Base-by-base conservation (phyloP, 2,329 filamentous ascomycete species). In the Diaporthe humulicola region DNA sequence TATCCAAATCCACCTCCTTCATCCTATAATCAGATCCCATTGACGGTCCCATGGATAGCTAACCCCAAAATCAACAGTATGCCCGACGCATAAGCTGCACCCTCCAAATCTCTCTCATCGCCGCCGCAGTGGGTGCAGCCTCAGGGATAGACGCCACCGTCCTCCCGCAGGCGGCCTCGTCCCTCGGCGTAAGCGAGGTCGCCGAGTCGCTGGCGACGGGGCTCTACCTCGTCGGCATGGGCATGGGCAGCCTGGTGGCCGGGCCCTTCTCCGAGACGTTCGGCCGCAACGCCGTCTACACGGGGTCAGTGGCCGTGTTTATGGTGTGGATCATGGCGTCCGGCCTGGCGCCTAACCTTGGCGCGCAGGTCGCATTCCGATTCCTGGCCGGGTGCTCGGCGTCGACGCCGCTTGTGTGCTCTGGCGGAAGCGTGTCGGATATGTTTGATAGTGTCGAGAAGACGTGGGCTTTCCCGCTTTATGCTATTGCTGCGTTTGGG, bases 131-230 rank as follows among this genome's bases (percentile, higher is more conserved):
- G 0, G 86, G 86, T 4, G 82, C 86, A 1, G 88, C 89, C 0
- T 88, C 87, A 5, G 86, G 88, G 0, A 89, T 91, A 54, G 88
- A 90, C 72, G 87, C 87, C 0, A 84, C 84, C 0, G 86, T 87
- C 1, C 76, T 89, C 0, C 82, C 82, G 0, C 84, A 88, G 75
- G 88, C 87, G 0, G 83, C 85, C 0, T 77, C 76, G 28, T 85
- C 86, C 0, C 87, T 90, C 58, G 83, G 84, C 0, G 88, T 90
- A 0, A 85, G 85, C 36, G 82, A 88, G 52, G 86, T 90, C 5
- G 86, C 86, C 0, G 89, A 86, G 78, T 87, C 85, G 14, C 78
- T 90, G 33, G 86, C 87, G 0, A 90, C 85, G 60, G 85, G 83
- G 0, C 57, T 83, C 0, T 83, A 81, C 57, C 74, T 86, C 22